These are phyloP conservation scores for Croton laevigatus DNA, from an alignment of 441 rosid species.

Conservation along the genomic window DNA sequence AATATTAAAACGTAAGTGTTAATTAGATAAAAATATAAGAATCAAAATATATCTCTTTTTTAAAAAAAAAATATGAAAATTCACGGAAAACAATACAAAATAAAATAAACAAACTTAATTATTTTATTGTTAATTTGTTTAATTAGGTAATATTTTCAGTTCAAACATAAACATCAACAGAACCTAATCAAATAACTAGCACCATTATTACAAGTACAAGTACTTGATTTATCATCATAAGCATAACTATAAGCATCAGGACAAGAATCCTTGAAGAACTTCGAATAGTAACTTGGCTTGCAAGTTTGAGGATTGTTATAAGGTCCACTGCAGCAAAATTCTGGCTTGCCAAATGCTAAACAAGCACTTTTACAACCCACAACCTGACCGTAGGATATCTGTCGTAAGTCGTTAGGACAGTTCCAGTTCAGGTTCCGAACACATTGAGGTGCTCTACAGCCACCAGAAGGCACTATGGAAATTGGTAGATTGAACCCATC, in stretches of 20 bases:
- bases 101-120: too few relatives aligned
- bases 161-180: slow-evolving; percentile 8
- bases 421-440: slow-evolving; percentile 52
- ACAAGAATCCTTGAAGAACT: slow-evolving; percentile 70
- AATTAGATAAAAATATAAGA: too few relatives aligned
- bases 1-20: too few relatives aligned
- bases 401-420: slow-evolving; percentile 59
- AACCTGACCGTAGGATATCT: slow-evolving; percentile 43
- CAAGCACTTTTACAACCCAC: slow-evolving; percentile 85
- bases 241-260: slow-evolving; percentile 84
- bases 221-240: slow-evolving; percentile 72
- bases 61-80: too few relatives aligned
- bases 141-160: not conserved
- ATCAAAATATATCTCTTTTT: too few relatives aligned
- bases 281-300: slow-evolving; percentile 77
- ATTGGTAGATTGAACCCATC: slow-evolving; percentile 78
- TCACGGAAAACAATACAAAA: too few relatives aligned
- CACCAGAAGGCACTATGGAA: slow-evolving; percentile 45
- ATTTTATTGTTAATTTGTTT: too few relatives aligned
- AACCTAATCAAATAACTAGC: slow-evolving; percentile 18
- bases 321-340: slow-evolving; percentile 72
- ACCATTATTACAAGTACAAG: slow-evolving; percentile 54
- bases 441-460: slow-evolving; percentile 65
- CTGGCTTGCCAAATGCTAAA: slow-evolving; percentile 61
- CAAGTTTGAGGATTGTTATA: slow-evolving; percentile 60